Evolutionary conservation across 73 alveolate genomes (phyloP), one percentile per base, ranked within the genome.

Genomic region (Uronychia setigera): DNA sequence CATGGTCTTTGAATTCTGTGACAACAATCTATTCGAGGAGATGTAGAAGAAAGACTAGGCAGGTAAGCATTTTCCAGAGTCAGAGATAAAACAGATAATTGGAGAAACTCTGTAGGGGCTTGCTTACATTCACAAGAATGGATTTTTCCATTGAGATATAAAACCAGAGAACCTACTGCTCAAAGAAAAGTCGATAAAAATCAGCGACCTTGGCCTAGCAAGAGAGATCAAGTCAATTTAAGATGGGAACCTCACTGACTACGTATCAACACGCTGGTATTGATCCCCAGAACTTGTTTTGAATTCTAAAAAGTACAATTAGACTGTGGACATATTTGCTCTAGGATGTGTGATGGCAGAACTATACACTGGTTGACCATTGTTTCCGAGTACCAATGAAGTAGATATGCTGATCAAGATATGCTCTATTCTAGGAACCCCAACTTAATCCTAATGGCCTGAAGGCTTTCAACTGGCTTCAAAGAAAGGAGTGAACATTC

Each of bases 321-420:
- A 86, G 33, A 96, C 97, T n/a, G 95, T 94, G 28, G 99, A 96
- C 87, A 93, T 96, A n/a, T 96, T 96, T 91, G 99, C 98, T 14
- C 76, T 93, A 1, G 99, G 99, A 29, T 96, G 99, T 78, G 94
- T 96, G 0, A 96, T 96, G 98, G 99, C 97, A 1, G 99, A 96
- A 83, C 88, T 96, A 81, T 91, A 93, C 78, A 86, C 78, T 32
- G 29, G 58, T 32, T 89, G 77, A 35, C 99, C 99, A 27, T 74
- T 96, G 29, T 96, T 96, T 83, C 94, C 93, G 67, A 98, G 99
- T 0, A 79, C 97, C n/a, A 93, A 97, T 77, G 99, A 99, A 91
- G 84, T 94, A 86, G 99, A 98, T 84, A 96, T 96, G 87, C 83
- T 98, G 81, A 86, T 87, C 76, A 96, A 97, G 85, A 95, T 97